Conservation (phyloP, 2,329 filamentous ascomycete genomes). For the Neofusicoccum sp. region DNA sequence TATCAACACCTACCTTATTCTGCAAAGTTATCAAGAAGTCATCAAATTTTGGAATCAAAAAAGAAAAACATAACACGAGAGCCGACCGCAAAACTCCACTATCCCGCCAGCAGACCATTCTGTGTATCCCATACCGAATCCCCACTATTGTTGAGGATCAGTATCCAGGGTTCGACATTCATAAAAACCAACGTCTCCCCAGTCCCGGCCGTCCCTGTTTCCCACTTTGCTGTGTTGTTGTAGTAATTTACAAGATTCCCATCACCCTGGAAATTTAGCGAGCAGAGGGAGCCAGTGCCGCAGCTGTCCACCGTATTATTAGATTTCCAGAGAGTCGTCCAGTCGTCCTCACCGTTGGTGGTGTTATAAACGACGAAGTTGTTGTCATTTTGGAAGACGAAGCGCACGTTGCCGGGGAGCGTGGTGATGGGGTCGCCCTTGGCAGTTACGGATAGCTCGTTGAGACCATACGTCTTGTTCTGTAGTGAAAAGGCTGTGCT, state of each 20-base stretch:
- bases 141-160: not conserved
- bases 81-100: too few relatives aligned
- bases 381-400: conserved; percentile 1
- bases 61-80: too few relatives aligned
- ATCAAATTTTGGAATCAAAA: too few relatives aligned
- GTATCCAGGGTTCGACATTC: not conserved
- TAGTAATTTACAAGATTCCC: not conserved
- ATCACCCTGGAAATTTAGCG: not conserved
- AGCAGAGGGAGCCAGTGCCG: not conserved
- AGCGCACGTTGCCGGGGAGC: not conserved
- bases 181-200: not conserved
- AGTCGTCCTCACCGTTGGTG: not conserved
- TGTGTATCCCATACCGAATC: not conserved
- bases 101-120: not conserved
- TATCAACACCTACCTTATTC: too few relatives aligned
- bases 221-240: not conserved
- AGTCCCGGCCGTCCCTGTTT: not conserved
- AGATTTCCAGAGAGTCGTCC: not conserved
- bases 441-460: not conserved
- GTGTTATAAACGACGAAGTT: not conserved
- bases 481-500: not conserved
- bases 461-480: not conserved
- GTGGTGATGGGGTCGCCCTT: not conserved
- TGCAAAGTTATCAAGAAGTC: too few relatives aligned
- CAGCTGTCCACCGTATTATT: not conserved